phyloP scores from a whole-genome alignment of 129 eudicot genomes.

The Flaveria bidentis region DNA sequence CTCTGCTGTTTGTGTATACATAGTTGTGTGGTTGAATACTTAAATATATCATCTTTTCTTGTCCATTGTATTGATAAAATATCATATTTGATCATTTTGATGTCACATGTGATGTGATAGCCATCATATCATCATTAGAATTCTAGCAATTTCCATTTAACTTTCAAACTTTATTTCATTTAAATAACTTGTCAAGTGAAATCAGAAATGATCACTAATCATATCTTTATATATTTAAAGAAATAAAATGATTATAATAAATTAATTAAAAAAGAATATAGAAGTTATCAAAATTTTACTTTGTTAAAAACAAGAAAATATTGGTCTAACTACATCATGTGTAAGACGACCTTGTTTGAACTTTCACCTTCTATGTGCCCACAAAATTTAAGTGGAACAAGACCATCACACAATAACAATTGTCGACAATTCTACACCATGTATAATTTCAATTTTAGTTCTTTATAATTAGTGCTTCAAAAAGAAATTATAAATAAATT shows the following conservation, averaged over 20 bases:
- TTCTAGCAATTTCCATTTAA: background rate
- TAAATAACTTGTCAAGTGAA: background rate
- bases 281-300: background rate
- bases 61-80: background rate
- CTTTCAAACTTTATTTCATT: background rate
- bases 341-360: conserved; percentile 13
- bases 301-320: background rate
- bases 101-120: background rate
- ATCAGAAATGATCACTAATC: background rate
- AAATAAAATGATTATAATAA: background rate
- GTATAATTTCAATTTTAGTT: conserved; percentile 31
- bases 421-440: conserved; percentile 40
- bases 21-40: background rate
- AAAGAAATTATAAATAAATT: conserved; percentile 28
- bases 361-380: conserved; percentile 25
- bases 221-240: background rate
- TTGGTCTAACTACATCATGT: conserved; percentile 4
- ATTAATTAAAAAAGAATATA: too few relatives aligned
- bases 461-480: conserved; percentile 31
- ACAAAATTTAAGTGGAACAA: conserved; percentile 31
- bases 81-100: background rate
- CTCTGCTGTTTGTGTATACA: background rate
- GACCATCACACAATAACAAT: conserved; percentile 33
- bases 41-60: background rate
- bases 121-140: background rate